These are phyloP conservation scores for Astragalus membranaceus DNA, from an alignment of 306 rosid species.

Conservation along the genomic window DNA sequence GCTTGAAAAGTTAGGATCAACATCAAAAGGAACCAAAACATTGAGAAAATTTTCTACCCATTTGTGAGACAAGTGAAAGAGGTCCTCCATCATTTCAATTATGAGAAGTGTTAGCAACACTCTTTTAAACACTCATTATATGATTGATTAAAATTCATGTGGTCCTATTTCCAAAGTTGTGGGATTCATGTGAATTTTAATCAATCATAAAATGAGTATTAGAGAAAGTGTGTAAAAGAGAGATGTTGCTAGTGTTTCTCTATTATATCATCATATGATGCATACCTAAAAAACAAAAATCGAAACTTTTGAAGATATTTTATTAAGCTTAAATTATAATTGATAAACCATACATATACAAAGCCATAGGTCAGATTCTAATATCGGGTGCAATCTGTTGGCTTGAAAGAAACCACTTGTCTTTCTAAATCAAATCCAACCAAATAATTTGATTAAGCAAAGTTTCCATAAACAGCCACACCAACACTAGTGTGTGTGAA, in stretches of 20 bases:
- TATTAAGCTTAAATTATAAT: no score
- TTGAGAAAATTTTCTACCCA: conserved; percentile 35
- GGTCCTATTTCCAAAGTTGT: no score
- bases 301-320: no score
- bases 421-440: conserved; percentile 35
- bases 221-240: no score
- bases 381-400: background rate
- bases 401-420: background rate
- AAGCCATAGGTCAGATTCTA: background rate
- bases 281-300: no score
- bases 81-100: conserved; percentile 25
- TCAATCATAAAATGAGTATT: no score
- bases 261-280: no score
- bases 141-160: no score
- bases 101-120: no score
- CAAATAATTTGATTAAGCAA: conserved; percentile 35
- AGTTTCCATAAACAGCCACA: conserved; percentile 19
- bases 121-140: no score
- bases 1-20: conserved; percentile 21
- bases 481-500: background rate
- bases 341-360: background rate
- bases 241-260: no score
- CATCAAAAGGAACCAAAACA: conserved; percentile 38
- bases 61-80: conserved; percentile 36
- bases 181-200: no score